These are phyloP conservation scores for Avena atlantica DNA, from an alignment of 176 grass and related monocot species.

Conservation along the genomic window DNA sequence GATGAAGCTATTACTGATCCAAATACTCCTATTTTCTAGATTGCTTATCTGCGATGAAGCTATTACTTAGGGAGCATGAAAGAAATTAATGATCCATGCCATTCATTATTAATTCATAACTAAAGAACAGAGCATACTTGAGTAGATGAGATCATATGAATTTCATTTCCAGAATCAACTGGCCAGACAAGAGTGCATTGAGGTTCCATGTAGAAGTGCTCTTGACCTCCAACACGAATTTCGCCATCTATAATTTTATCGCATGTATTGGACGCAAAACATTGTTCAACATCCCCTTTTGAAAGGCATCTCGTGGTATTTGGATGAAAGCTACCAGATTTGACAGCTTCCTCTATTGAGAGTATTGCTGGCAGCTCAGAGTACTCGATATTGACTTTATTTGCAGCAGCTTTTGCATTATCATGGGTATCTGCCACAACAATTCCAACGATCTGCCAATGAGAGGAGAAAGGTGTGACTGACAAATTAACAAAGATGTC, in stretches of 20 bases:
- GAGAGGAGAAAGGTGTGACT: constrained; percentile 36
- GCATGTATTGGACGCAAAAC: constrained; percentile 65
- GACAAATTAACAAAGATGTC: not conserved
- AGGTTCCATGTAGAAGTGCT: constrained; percentile 98
- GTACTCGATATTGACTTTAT: constrained; percentile 80
- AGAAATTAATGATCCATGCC: not conserved
- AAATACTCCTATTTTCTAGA: not conserved
- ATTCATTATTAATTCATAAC: constrained; percentile 16
- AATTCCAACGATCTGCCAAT: constrained; percentile 81
- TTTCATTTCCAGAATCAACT: constrained; percentile 95
- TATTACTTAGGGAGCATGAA: not conserved
- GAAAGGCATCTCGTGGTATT: constrained; percentile 71
- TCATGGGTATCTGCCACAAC: constrained; percentile 98
- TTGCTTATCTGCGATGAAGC: constrained; percentile 10
- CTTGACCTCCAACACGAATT: constrained; percentile 86
- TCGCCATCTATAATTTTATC: constrained; percentile 78
- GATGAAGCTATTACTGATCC: too few species aligned
- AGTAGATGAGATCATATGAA: constrained; percentile 98
- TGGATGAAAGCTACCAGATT: constrained; percentile 75
- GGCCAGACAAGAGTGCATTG: constrained; percentile 85
- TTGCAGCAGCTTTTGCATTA: constrained; percentile 85
- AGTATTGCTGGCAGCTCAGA: constrained; percentile 83
- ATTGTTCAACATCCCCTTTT: constrained; percentile 82
- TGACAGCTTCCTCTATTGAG: constrained; percentile 83
- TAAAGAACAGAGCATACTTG: constrained; percentile 69